Evolutionary conservation across 2,329 filamentous ascomycete genomes (phyloP), one percentile per base, ranked within the genome.

Genomic region (Pleomassaria siparia): DNA sequence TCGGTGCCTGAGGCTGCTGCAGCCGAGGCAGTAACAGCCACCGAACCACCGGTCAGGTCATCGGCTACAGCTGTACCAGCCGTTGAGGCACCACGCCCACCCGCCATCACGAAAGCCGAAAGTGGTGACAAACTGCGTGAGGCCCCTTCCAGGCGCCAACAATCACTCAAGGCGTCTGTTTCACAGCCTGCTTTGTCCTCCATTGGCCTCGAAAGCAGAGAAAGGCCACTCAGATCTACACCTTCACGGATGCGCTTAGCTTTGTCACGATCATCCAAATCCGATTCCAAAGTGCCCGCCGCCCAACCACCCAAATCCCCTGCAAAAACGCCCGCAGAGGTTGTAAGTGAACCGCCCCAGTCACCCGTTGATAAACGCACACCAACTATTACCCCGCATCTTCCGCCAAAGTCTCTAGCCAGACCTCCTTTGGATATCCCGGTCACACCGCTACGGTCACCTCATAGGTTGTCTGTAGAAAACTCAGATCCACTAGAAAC

Each of bases 101-200:
- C 45, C 26, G 37, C 50, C 12, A 54, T 67, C 15, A 50, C 57
- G 1, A 67, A 63, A 51, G 61, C 62, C 36, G 63, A 58, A 39
- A 69, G 62, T 39, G 58, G 58, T 3, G 55, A 61, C 40, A 62
- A 60, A 40, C 46, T 69, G 12, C 56, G 60, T 6, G 57, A 62
- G 16, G 61, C 47, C 18, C 58, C 56, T 15, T 47, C 25, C 3
- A 61, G 51, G 39, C 61, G 42, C 28, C 52, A 61, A 35, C 60
- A 61, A 45, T 41, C 50, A 12, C 55, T 67, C n/a, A 67, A 67
- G 40, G 51, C 53, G 15, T 65, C 54, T 16, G 51, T 44, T 2
- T 67, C 64, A 3, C 63, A 66, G 15, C 63, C 64, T 15, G 47
- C 51, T 0, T 21, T 69, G n/a, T 61, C 60, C 4, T 40, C 50